Conservation (phyloP, 306 rosid genomes). For the Echinosophora koreensis region DNA sequence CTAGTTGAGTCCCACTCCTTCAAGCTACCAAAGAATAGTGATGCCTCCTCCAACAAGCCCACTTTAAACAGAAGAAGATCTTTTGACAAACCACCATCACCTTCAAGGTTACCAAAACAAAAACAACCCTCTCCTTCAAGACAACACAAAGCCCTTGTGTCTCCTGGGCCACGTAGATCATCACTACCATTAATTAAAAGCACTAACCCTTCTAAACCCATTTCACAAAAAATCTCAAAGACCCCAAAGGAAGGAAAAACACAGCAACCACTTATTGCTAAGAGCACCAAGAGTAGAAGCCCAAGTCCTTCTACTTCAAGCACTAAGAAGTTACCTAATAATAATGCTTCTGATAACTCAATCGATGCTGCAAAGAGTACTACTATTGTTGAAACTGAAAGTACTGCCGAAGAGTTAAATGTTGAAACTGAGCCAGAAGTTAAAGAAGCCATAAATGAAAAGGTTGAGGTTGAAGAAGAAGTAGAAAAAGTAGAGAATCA, state of each 20-base stretch:
- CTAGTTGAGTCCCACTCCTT: slow-evolving; percentile 45
- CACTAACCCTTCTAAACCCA: not conserved
- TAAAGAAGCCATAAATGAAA: slow-evolving; percentile 39
- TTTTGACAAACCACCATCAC: slow-evolving; percentile 74
- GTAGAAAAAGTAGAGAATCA: slow-evolving; percentile 36
- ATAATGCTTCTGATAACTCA: not conserved
- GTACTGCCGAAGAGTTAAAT: not conserved
- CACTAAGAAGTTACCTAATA: slow-evolving; percentile 47
- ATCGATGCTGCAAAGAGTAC: slow-evolving; percentile 37
- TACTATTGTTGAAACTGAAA: not conserved
- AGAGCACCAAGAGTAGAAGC: slow-evolving; percentile 45
- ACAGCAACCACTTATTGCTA: not conserved
- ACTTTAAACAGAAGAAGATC: slow-evolving; percentile 74
- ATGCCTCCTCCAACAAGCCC: slow-evolving; percentile 42
- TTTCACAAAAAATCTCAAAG: slow-evolving; percentile 42
- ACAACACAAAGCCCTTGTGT: slow-evolving; percentile 53
- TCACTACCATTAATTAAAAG: slow-evolving; percentile 19
- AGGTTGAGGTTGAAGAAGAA: slow-evolving; percentile 33
- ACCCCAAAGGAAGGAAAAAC: slow-evolving; percentile 43
- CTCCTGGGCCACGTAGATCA: slow-evolving; percentile 64
- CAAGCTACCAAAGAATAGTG: slow-evolving; percentile 45
- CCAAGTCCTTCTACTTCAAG: slow-evolving; percentile 1
- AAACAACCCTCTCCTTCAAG: slow-evolving; percentile 59
- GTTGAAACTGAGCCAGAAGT: slow-evolving; percentile 43
- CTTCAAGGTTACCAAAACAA: slow-evolving; percentile 49